phyloP scores from a whole-genome alignment of 2,329 filamentous ascomycete species.

The Colletotrichum cuscutae region DNA sequence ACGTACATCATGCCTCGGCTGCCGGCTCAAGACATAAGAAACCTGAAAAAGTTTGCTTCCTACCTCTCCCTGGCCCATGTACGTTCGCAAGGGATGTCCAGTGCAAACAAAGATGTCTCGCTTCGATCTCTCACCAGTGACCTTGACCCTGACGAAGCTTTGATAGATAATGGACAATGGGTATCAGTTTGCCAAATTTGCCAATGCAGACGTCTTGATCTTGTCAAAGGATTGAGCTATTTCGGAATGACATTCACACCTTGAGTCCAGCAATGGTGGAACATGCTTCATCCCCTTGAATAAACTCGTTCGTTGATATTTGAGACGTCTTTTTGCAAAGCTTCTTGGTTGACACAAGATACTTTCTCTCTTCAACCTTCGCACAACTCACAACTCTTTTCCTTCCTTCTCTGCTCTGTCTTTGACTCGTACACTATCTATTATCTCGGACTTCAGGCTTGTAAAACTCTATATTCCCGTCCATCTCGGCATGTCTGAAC shows the following conservation, averaged over 20 bases:
- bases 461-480: neutral
- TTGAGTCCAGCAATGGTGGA: neutral
- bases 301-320: neutral
- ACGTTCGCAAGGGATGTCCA: neutral
- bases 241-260: neutral
- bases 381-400: neutral
- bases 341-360: neutral
- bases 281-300: neutral
- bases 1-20: neutral
- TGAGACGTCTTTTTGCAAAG: neutral
- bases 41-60: neutral
- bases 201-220: neutral
- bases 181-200: neutral
- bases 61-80: neutral
- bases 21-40: neutral
- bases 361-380: neutral
- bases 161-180: neutral
- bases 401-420: neutral
- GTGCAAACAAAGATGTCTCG: neutral
- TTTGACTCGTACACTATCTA: neutral
- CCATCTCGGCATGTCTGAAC: conserved; percentile 4
- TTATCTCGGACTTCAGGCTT: neutral
- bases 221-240: neutral
- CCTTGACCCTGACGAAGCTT: neutral
- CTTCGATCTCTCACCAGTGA: neutral